phyloP scores from a whole-genome alignment of 1,139 yeast genomes.

The Meyerozyma carpophila region DNA sequence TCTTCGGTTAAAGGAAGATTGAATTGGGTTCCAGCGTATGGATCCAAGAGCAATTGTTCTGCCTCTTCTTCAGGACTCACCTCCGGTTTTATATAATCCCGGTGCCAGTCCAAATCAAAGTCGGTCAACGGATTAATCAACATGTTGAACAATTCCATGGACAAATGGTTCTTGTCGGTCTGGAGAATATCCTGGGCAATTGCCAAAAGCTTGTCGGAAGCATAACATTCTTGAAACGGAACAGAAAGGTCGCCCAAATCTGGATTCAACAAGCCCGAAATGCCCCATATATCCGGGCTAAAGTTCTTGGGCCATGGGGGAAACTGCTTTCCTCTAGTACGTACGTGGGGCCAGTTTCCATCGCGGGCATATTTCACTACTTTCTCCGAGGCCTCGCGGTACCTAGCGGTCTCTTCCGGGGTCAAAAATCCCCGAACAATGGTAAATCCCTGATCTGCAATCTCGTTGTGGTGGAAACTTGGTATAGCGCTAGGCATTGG shows the following conservation, averaged over 20 bases:
- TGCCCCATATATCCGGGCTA: constrained; percentile 56
- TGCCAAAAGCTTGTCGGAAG: constrained; percentile 35
- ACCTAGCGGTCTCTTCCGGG: constrained; percentile 34
- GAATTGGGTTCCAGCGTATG: constrained; percentile 52
- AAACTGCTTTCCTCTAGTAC: constrained; percentile 53
- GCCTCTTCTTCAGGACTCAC: constrained; percentile 44
- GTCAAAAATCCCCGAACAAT: constrained; percentile 38
- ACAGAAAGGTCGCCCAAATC: constrained; percentile 33
- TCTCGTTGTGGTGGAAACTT: constrained; percentile 25
- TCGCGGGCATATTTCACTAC: constrained; percentile 42
- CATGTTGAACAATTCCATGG: constrained; percentile 55
- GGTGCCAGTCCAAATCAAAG: constrained; percentile 54
- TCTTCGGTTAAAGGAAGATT: constrained; percentile 49
- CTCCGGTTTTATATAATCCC: constrained; percentile 50
- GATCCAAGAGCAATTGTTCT: constrained; percentile 31
- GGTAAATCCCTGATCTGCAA: constrained; percentile 41
- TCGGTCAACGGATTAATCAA: constrained; percentile 52
- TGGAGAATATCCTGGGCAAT: constrained; percentile 45
- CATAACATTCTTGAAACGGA: constrained; percentile 43
- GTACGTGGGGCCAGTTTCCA: constrained; percentile 49
- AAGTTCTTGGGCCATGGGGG: constrained; percentile 57
- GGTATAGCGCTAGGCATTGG: constrained; percentile 1
- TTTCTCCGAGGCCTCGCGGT: constrained; percentile 33
- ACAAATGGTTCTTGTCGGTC: constrained; percentile 28
- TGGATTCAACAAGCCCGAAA: constrained; percentile 48